A percentile compares a stretch with the other conserved stretches of the same genome.
These are phyloP conservation scores for Acanthamoeba lugdunensis DNA, from an alignment of 208 protist species.

Conservation along the genomic window DNA sequence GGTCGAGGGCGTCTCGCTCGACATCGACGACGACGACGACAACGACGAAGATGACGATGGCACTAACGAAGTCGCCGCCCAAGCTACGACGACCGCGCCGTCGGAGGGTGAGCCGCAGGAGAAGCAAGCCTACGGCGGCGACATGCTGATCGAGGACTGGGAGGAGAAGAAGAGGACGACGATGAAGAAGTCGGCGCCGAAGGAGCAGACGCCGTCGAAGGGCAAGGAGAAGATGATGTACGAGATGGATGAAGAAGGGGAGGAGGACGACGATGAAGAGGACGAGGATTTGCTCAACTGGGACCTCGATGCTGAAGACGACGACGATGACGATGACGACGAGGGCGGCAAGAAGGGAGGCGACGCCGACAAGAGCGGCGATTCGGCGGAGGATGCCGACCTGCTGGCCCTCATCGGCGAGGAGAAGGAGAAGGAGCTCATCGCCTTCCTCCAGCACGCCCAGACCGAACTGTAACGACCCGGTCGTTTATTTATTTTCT, in stretches of 20 bases:
- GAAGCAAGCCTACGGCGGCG: too few species aligned
- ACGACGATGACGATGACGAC: neutral
- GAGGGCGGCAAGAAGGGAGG: neutral
- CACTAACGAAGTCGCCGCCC: neutral
- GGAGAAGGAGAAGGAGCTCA: constrained; percentile 14
- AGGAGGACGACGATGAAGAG: neutral
- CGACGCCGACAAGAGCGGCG: neutral
- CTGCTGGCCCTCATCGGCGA: constrained; percentile 11
- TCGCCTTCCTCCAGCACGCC: constrained; percentile 38
- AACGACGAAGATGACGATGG: neutral
- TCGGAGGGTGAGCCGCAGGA: too few species aligned
- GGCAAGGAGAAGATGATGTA: neutral
- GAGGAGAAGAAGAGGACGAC: neutral
- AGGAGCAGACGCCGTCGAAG: neutral
- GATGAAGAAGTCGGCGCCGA: too few species aligned
- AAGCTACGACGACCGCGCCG: neutral
- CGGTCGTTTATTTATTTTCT: too few species aligned
- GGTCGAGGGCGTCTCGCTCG: neutral
- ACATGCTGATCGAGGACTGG: neutral
- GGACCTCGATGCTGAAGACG: neutral
- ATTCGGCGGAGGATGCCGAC: neutral
- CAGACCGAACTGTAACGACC: too few species aligned
- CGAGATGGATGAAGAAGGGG: neutral
- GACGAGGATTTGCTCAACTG: neutral
- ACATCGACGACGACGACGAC: neutral